A percentile compares a stretch with the other conserved stretches of the same genome.
These are phyloP conservation scores for Ganoderma boninense DNA, from an alignment of 1,284 basidiomycete genomes.

Conservation along the genomic window DNA sequence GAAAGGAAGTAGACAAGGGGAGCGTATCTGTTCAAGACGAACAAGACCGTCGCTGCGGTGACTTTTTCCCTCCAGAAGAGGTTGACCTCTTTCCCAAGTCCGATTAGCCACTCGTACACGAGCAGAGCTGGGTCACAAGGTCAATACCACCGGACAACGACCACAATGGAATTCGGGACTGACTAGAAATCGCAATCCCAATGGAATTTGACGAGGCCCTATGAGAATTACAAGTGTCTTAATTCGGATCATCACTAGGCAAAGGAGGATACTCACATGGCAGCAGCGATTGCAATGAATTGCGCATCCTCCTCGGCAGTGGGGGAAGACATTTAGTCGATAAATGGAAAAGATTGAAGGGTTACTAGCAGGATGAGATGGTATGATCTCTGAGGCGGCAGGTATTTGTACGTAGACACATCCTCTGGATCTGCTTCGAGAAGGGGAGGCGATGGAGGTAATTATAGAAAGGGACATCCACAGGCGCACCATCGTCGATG, in stretches of 20 bases:
- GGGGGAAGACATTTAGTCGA: background rate
- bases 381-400: background rate
- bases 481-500: background rate
- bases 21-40: slow-evolving; percentile 19
- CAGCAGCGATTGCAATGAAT: background rate
- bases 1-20: slow-evolving; percentile 6
- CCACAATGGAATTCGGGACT: too few relatives aligned
- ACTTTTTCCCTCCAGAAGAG: slow-evolving; percentile 21
- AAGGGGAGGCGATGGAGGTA: background rate
- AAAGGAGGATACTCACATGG: background rate
- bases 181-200: background rate
- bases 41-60: slow-evolving; percentile 14
- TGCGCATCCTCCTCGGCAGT: background rate
- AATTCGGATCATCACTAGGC: too few relatives aligned
- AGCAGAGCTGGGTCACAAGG: slow-evolving; percentile 13
- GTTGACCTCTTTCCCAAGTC: slow-evolving; percentile 21
- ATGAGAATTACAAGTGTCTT: background rate
- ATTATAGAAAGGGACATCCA: background rate
- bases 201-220: background rate
- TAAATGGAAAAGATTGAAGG: too few relatives aligned
- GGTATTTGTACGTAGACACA: background rate
- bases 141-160: background rate
- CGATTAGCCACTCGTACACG: slow-evolving; percentile 20
- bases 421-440: background rate
- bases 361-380: too few relatives aligned